phyloP scores from a whole-genome alignment of 192 early-diverging fungal genomes.

The Backusella tarrabulga region DNA sequence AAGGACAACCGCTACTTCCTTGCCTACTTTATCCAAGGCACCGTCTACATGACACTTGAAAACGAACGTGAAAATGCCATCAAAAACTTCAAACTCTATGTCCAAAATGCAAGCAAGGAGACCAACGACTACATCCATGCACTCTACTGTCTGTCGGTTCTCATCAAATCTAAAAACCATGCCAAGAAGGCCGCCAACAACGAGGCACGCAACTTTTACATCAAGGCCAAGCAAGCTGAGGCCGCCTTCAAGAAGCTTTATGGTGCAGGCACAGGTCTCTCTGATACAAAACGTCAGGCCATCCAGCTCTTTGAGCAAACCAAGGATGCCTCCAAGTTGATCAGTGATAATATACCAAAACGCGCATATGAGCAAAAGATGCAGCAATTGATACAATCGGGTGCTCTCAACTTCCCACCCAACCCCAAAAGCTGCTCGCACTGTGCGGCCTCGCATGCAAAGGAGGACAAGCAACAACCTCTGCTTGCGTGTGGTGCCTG shows the following conservation, averaged over 20 bases:
- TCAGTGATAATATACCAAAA: slow-evolving; percentile 8
- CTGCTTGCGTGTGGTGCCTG: slow-evolving; percentile 54
- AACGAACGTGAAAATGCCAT: slow-evolving; percentile 46
- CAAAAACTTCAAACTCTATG: slow-evolving; percentile 47
- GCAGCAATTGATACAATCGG: slow-evolving; percentile 36
- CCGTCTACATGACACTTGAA: slow-evolving; percentile 36
- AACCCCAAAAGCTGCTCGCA: slow-evolving; percentile 46
- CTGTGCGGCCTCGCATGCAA: slow-evolving; percentile 37
- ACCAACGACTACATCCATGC: slow-evolving; percentile 51
- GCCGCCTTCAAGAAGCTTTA: slow-evolving; percentile 52
- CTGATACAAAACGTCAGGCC: slow-evolving; percentile 50
- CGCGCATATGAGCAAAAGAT: slow-evolving; percentile 28
- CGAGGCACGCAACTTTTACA: slow-evolving; percentile 46
- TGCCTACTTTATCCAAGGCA: slow-evolving; percentile 34
- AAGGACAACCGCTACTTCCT: slow-evolving; percentile 27
- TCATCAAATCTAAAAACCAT: slow-evolving; percentile 30
- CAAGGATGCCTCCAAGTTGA: slow-evolving; percentile 23
- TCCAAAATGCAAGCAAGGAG: slow-evolving; percentile 50
- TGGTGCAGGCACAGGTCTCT: slow-evolving; percentile 44
- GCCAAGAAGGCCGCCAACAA: slow-evolving; percentile 34
- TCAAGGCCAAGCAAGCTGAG: slow-evolving; percentile 51
- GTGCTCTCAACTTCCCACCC: slow-evolving; percentile 41
- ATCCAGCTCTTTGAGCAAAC: slow-evolving; percentile 37
- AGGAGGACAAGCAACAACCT: slow-evolving; percentile 39
- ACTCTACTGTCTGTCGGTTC: slow-evolving; percentile 45